Conservation (phyloP, 2,329 filamentous ascomycete genomes). For the Coniosporium tulheliwenetii region DNA sequence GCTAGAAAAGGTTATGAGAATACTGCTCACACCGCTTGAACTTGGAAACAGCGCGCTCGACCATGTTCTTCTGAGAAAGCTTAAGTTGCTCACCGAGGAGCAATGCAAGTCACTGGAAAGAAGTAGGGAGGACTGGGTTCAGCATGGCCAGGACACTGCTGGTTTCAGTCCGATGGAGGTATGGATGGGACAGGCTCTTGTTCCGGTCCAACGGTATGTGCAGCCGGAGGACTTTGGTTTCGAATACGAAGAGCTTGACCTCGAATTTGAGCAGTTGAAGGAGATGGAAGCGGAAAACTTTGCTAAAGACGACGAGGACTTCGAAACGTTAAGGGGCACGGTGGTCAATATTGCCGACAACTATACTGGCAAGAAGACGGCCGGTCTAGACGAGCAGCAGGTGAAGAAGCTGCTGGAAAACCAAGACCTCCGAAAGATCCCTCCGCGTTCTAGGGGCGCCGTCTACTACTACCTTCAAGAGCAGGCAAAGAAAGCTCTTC, state of each 20-base stretch:
- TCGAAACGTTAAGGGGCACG: constrained; percentile 33
- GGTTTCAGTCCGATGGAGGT: constrained; percentile 25
- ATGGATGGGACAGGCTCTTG: constrained; percentile 41
- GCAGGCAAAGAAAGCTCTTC: constrained; percentile 33
- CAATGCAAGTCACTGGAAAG: constrained; percentile 48
- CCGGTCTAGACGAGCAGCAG: constrained; percentile 13
- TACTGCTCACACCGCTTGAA: constrained; percentile 28
- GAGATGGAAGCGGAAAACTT: constrained; percentile 44
- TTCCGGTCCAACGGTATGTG: constrained; percentile 28
- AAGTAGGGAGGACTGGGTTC: constrained; percentile 26
- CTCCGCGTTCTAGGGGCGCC: constrained; percentile 37
- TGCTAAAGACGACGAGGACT: constrained; percentile 35
- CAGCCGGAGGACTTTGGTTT: constrained; percentile 34
- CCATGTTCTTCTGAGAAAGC: constrained; percentile 35
- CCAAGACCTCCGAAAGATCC: constrained; percentile 46
- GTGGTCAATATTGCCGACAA: constrained; percentile 20
- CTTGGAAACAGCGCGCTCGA: constrained; percentile 31
- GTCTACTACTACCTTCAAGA: constrained; percentile 52
- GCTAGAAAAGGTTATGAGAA: constrained; percentile 23
- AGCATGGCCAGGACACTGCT: constrained; percentile 4
- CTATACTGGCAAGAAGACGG: constrained; percentile 15
- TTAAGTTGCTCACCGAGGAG: constrained; percentile 42
- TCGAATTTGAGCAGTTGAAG: constrained; percentile 43
- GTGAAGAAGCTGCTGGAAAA: constrained; percentile 22
- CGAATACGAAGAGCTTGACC: constrained; percentile 42